Percentiles rank a stretch among this genome's conserved stretches.
Conservation (phyloP, 1,139 yeast species). For the Yamadazyma oceani region DNA sequence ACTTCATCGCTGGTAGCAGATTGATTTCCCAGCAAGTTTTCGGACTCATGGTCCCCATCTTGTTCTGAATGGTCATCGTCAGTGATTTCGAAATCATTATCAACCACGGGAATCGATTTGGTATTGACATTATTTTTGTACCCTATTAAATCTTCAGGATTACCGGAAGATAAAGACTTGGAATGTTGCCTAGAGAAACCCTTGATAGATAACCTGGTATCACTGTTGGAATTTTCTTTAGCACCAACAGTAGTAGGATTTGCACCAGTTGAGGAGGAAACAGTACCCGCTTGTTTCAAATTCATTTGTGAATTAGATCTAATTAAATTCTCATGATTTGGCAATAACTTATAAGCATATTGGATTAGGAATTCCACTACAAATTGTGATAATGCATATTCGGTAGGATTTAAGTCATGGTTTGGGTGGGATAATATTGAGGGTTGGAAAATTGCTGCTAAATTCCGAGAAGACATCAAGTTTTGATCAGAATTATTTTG, state of each 20-base stretch:
- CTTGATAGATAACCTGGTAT: slow-evolving; percentile 1
- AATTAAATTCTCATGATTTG: slow-evolving; percentile 30
- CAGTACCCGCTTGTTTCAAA: not conserved
- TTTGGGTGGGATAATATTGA: slow-evolving; percentile 87
- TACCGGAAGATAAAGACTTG: slow-evolving; percentile 55
- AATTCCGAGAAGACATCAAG: slow-evolving; percentile 87
- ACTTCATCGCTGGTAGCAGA: slow-evolving; percentile 7
- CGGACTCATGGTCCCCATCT: not conserved
- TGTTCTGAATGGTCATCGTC: slow-evolving; percentile 24
- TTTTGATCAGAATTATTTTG: slow-evolving; percentile 76
- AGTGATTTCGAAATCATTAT: slow-evolving; percentile 31
- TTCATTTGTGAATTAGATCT: slow-evolving; percentile 4
- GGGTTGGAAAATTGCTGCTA: slow-evolving; percentile 97
- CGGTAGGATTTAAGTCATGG: slow-evolving; percentile 90
- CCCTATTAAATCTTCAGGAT: slow-evolving; percentile 52
- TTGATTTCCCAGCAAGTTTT: not conserved
- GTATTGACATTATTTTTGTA: slow-evolving; percentile 23
- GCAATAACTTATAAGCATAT: slow-evolving; percentile 76
- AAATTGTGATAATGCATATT: slow-evolving; percentile 81
- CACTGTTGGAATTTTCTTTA: not conserved
- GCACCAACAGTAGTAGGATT: not conserved
- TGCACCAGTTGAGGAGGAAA: not conserved
- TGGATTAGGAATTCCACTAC: slow-evolving; percentile 89
- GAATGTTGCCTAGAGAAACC: slow-evolving; percentile 50
- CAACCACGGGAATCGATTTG: slow-evolving; percentile 23